Conservation (phyloP, 2,329 filamentous ascomycete species). For the Aschersonia sp. region DNA sequence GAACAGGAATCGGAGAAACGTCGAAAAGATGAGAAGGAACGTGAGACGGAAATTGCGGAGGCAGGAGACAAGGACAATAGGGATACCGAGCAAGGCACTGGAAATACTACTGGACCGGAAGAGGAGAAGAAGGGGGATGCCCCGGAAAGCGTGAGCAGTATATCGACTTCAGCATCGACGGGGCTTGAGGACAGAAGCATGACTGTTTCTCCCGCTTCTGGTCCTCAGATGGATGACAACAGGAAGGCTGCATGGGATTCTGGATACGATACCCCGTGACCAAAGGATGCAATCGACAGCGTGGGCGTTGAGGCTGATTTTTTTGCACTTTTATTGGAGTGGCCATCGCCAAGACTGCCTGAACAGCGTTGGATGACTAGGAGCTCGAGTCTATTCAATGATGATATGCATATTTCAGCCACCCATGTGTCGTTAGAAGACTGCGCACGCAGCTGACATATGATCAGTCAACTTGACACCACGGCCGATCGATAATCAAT, state of each 20-base stretch:
- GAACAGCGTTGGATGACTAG: too few relatives aligned
- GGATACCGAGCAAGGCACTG: neutral
- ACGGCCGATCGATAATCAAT: too few relatives aligned
- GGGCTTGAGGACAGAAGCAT: too few relatives aligned
- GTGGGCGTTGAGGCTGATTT: neutral
- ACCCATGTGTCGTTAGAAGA: too few relatives aligned
- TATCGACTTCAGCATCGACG: too few relatives aligned
- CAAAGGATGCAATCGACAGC: neutral
- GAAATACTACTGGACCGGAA: neutral
- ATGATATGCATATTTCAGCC: too few relatives aligned
- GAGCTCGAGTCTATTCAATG: too few relatives aligned
- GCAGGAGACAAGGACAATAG: neutral
- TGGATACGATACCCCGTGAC: conserved; percentile 16
- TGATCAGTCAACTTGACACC: too few relatives aligned
- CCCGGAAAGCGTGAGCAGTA: neutral
- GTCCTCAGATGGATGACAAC: neutral
- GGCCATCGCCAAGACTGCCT: neutral
- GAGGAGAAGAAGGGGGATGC: neutral
- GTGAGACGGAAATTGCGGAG: neutral
- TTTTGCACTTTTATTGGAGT: conserved; percentile 5
- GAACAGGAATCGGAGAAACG: conserved; percentile 12
- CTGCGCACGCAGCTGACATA: too few relatives aligned
- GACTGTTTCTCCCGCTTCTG: neutral
- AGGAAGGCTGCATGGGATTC: conserved; percentile 18
- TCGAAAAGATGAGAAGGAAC: conserved; percentile 8